Base-by-base conservation (phyloP, 208 protist species). In the Kentomonas sorsogonicus region DNA sequence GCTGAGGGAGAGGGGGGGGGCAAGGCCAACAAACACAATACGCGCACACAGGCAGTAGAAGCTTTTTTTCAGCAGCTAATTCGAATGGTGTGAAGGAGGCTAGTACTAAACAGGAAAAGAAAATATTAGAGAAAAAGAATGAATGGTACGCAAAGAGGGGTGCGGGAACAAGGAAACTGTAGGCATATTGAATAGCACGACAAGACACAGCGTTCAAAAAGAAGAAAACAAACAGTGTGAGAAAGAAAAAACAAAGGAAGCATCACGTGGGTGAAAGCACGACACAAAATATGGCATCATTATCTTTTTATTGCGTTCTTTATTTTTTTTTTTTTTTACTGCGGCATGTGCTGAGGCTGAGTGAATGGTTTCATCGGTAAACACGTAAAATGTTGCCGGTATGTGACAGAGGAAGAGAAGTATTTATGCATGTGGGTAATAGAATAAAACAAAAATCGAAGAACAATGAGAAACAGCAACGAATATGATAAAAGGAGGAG, bases 401-500 rank as follows among this genome's bases (percentile, higher is more conserved):
- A 22, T 46, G 11, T 15, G 7, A 36, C 33, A 20, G 5, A 26
- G 9, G 16, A 27, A 47, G 11, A 36, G 11, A 36, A 16, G 13
- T 23, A 18, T 58, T 54, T 59, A 47, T 38, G 6, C 16, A 38
- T 3, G n/a, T 47, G 18, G n/a, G 16, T 7, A 45, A 22, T 25
- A 22, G 5, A 45, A 45, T 29, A 52, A 55, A 40, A 25, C 34
- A 23, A 33, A 52, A 56, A 46, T 20, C 34, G 58, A 52, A 43
- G 29, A 47, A 61, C 2, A 63, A 56, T 57, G 0, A 60, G 45
- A 41, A 43, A 40, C 10, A 60, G 63, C 55, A 69, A 63, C 59
- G 54, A 48, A 70, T n/a, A n/a, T n/a, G n/a, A n/a, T n/a, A n/a
- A n/a, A n/a, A n/a, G 40, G 56, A 41, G 31, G 39, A 54, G 36